Base-by-base conservation (phyloP, 805 yeast genomes). In the Yamadazyma philogaea region DNA sequence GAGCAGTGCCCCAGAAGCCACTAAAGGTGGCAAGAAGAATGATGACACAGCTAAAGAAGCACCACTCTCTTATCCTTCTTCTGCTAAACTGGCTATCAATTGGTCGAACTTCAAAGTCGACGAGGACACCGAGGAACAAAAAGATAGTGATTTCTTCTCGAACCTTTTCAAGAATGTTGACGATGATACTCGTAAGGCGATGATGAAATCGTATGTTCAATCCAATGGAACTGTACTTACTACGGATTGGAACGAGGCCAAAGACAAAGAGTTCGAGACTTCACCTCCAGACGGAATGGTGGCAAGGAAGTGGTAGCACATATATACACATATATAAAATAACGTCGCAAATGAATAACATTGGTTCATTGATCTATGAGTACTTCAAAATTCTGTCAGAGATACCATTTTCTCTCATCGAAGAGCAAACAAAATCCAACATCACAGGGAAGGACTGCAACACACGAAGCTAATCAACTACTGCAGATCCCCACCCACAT, bases 181-280 rank as follows among this genome's bases (percentile, higher is more conserved):
- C 57, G 93, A 85, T 6, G 96, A 93, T 54, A 83, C 95, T 1
- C 72, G 71, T 51, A 72, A 95, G 39, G 99, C 99, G 1, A 93
- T 93, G 98, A 84, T 87, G 95, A 93, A 93, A 66, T 87, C 96
- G 40, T 93, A 78, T 55, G 72, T 79, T n/a, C 96, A 93, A 63
- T 86, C 96, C 52, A 84, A 86, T 53, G 99, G 99, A 16, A 93
- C 99, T 0, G 79, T 95, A 1, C 69, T 93, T 45, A 87, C 95
- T 35, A 93, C 99, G 3, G 86, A 87, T 57, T 93, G 99, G 99
- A 76, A 67, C 8, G 96, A 88, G 46, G 98, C 95, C 2, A 70
- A 78, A 30, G 70, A 75, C 43, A 79, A 78, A 45, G 71, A 61
- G 16, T 84, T 84, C 34, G 84, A 82, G 53, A 75, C 83, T 2